A percentile compares a stretch with the other conserved stretches of the same genome.
Conservation (phyloP, 176 grass and related monocot species). For the Panicum miliaceum region DNA sequence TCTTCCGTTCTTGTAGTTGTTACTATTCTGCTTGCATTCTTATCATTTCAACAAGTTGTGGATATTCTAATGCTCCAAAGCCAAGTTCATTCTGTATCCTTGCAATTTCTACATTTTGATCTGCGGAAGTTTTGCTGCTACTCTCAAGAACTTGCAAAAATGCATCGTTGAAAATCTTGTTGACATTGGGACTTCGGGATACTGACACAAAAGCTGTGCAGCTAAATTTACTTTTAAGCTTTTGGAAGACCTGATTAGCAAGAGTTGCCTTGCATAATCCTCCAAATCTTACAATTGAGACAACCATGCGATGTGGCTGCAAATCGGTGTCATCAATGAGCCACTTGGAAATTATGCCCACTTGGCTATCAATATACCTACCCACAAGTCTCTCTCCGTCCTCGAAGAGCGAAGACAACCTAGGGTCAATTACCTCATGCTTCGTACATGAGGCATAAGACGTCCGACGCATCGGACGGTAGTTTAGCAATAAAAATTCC, state of each 20-base stretch:
- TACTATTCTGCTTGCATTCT: background rate
- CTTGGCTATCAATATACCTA: conserved; percentile 7
- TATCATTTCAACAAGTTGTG: background rate
- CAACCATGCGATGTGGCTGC: background rate
- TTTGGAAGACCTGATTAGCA: conserved; percentile 16
- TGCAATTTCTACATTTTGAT: background rate
- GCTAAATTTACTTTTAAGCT: background rate
- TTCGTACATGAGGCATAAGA: background rate
- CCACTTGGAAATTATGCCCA: background rate
- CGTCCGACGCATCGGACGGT: no score
- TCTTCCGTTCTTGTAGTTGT: background rate
- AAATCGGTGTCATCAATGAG: background rate
- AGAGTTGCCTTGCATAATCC: conserved; percentile 40
- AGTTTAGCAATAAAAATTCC: no score
- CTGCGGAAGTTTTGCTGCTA: background rate
- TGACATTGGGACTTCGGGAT: background rate
- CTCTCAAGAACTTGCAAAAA: background rate
- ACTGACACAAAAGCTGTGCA: conserved; percentile 22
- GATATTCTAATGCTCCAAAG: background rate
- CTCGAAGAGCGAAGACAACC: conserved; percentile 5
- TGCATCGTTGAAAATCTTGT: background rate
- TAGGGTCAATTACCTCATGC: background rate
- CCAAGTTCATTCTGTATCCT: no score
- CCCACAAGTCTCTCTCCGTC: conserved; percentile 29
- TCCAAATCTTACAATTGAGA: conserved; percentile 27